Base-by-base conservation (phyloP, 805 yeast species). In the Kuraishia capsulata region DNA sequence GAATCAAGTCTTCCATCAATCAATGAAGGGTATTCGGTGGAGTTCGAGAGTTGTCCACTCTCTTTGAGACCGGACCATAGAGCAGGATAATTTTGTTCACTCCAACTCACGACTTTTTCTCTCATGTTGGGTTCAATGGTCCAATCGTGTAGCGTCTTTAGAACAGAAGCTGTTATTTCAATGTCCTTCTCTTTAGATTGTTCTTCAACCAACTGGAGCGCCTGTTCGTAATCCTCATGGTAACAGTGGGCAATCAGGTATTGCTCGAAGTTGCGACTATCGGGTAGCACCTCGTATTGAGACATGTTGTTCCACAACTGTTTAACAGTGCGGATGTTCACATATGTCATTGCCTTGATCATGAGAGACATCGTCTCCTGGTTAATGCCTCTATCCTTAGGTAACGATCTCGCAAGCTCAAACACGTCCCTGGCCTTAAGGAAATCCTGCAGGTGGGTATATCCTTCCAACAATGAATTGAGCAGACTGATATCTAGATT, bases 221-320 rank as follows among this genome's bases (percentile, higher is more conserved):
- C 92, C 3, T 71, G 67, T 8, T 67, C 68, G 29, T 67, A 69
- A 34, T 68, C 60, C 6, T 81, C 87, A 50, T 77, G 76, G 46
- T 78, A 79, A 42, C 83, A 80, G 52, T 81, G 78, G 0, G 87
- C 84, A 40, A 81, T 71, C 25, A 84, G 54, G 47, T 73, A 78
- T 52, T 81, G 86, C 30, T 66, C 68, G 50, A 69, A 71, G 25
- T 78, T 66, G 8, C 65, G 65, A 26, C 67, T 57, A 42, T 72
- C 67, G 0, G 85, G 84, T 10, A 64, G 45, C 4, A 83, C 56
- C 1, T 69, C 71, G 47, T 65, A 75, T 30, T 61, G 61, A 1
- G 80, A 70, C 20, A 83, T 53, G 41, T 71, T 71, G 38, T 70
- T 65, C 81, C 87, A 84, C 32, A 81, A 71, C 32, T 69, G 64